Conservation (phyloP, 495 filamentous ascomycete species). For the Hypoxylon cercidicola region DNA sequence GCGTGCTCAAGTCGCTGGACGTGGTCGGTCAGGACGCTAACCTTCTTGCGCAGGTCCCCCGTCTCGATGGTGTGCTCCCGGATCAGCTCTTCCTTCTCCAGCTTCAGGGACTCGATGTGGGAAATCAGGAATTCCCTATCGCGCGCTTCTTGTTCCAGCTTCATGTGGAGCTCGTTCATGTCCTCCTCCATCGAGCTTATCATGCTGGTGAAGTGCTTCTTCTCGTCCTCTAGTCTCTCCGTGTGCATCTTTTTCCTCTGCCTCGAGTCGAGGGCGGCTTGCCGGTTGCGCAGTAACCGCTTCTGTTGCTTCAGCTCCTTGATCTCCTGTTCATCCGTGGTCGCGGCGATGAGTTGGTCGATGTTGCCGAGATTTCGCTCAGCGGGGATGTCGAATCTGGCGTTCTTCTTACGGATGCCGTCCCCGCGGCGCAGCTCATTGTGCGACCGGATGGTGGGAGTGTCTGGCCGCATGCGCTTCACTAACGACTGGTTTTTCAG, state of each 20-base stretch:
- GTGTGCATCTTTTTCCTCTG: conserved; percentile 99
- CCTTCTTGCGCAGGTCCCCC: conserved; percentile 94
- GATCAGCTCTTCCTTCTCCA: conserved; percentile 93
- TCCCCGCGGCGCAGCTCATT: conserved; percentile 85
- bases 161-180: conserved; percentile 70
- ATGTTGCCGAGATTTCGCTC: conserved; percentile 95
- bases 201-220: conserved; percentile 83
- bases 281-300: conserved; percentile 90
- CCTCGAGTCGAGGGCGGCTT: conserved; percentile 96
- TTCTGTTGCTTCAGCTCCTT: conserved; percentile 99
- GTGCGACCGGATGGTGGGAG: conserved; percentile 79
- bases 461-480: conserved; percentile 75
- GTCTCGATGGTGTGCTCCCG: conserved; percentile 91
- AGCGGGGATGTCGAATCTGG: conserved; percentile 95
- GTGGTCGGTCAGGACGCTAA: conserved; percentile 86
- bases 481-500: conserved; percentile 70
- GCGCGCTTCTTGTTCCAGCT: conserved; percentile 72
- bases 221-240: conserved; percentile 95
- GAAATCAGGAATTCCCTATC: conserved; percentile 77
- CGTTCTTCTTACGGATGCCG: conserved; percentile 99
- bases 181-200: conserved; percentile 85
- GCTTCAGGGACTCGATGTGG: conserved; percentile 77
- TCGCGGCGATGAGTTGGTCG: conserved; percentile 88
- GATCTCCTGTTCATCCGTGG: conserved; percentile 90
- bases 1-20: conserved; percentile 81